phyloP scores from a whole-genome alignment of 1,284 basidiomycete genomes.

The Ceratobasidium sp. region DNA sequence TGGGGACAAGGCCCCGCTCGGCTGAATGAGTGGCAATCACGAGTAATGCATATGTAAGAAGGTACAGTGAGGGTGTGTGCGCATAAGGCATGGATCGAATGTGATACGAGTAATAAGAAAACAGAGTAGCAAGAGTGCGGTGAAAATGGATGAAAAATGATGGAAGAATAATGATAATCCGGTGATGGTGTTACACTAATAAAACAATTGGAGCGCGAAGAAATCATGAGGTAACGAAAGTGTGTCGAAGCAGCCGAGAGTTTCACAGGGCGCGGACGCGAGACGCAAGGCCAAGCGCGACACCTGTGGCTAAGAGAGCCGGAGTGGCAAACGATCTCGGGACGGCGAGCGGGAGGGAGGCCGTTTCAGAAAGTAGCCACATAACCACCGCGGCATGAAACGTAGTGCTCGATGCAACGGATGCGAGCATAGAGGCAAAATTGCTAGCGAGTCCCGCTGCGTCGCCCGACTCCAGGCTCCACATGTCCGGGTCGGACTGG shows the following conservation, averaged over 20 bases:
- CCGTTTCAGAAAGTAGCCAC: constrained; percentile 18
- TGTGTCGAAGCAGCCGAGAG: too few species aligned
- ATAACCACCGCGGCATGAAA: constrained; percentile 36
- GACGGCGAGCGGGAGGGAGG: constrained; percentile 11
- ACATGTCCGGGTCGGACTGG: background rate
- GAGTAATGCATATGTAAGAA: constrained; percentile 1
- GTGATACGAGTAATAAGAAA: background rate
- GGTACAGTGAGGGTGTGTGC: constrained; percentile 1
- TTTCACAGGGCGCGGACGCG: background rate
- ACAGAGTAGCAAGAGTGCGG: background rate
- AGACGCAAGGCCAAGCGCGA: constrained; percentile 21
- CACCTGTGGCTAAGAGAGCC: constrained; percentile 25
- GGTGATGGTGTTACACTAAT: constrained; percentile 1
- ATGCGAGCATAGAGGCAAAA: constrained; percentile 17
- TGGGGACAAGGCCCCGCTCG: constrained; percentile 1
- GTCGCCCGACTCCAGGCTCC: background rate
- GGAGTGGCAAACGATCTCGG: constrained; percentile 17
- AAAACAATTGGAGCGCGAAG: constrained; percentile 10
- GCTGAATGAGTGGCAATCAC: constrained; percentile 24
- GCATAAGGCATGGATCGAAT: background rate
- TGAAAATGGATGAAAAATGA: background rate
- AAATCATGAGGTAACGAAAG: constrained; percentile 8
- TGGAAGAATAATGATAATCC: constrained; percentile 38
- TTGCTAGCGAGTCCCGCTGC: background rate
- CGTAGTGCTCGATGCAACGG: constrained; percentile 20